Percentiles rank a stretch among this genome's conserved stretches.
Conservation (phyloP, 148 eudicot species). For the Chenopodium berlandieri region DNA sequence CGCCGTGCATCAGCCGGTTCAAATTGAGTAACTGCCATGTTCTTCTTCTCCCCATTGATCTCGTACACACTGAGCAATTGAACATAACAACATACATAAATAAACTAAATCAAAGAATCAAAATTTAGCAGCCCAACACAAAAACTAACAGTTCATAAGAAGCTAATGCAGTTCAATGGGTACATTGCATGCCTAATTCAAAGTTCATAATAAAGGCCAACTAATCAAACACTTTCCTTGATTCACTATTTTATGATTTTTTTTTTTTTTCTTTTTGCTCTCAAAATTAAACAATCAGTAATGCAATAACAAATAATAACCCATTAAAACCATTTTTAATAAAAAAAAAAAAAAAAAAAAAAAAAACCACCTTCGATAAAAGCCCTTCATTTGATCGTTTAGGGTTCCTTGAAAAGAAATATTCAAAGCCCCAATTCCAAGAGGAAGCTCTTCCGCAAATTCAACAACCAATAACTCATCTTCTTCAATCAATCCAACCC, state of each 20-base stretch:
- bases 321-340: background rate
- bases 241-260: background rate
- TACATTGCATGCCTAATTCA: background rate
- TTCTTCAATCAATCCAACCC: constrained; percentile 50
- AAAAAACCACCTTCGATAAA: constrained; percentile 75
- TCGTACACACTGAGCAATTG: constrained; percentile 54
- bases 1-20: constrained; percentile 98
- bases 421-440: constrained; percentile 60
- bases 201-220: background rate
- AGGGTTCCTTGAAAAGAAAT: constrained; percentile 72
- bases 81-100: background rate
- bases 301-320: background rate
- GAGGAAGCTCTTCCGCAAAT: constrained; percentile 67
- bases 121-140: background rate
- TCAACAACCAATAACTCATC: constrained; percentile 83
- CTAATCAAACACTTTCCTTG: background rate
- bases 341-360: background rate
- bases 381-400: constrained; percentile 95
- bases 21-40: constrained; percentile 95
- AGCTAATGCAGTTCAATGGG: background rate
- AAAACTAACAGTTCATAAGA: background rate
- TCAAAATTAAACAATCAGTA: background rate
- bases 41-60: constrained; percentile 82
- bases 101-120: background rate
- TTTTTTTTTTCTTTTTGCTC: background rate